These are phyloP conservation scores for Paulownia fortunei DNA, from an alignment of 257 asterid species.

Conservation along the genomic window DNA sequence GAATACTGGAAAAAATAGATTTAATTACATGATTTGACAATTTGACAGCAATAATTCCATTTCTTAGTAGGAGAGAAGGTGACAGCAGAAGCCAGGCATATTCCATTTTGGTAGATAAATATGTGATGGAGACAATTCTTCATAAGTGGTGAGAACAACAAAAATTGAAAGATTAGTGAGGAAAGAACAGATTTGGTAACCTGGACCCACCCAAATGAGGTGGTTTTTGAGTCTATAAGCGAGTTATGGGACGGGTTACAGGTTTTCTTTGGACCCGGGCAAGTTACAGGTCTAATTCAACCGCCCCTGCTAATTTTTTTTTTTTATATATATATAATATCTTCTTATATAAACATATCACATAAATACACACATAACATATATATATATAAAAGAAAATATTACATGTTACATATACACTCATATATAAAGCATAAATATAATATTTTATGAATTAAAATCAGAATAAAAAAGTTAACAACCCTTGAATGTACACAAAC, in stretches of 20 bases:
- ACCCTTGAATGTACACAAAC: too few relatives aligned
- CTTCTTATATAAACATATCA: too few relatives aligned
- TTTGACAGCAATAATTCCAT: neutral
- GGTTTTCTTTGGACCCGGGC: too few relatives aligned
- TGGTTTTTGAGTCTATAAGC: neutral
- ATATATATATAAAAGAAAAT: too few relatives aligned
- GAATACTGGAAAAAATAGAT: neutral
- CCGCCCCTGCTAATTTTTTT: neutral
- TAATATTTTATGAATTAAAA: too few relatives aligned
- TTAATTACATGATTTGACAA: neutral
- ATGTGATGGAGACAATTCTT: neutral
- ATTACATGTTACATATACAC: neutral
- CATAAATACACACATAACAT: too few relatives aligned
- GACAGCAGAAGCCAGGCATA: conserved; percentile 3
- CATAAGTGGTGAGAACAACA: neutral
- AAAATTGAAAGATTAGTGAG: neutral
- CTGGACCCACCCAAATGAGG: neutral
- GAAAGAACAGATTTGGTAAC: neutral
- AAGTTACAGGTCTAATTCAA: too few relatives aligned
- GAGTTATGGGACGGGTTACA: neutral
- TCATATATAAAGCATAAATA: neutral
- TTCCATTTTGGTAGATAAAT: neutral
- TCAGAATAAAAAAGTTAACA: too few relatives aligned
- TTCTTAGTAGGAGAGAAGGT: neutral
- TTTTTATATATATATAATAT: too few relatives aligned